Percentiles rank a stretch among this genome's conserved stretches.
These are phyloP conservation scores for Phytophthora cactorum DNA, from an alignment of 352 stramenopile genomes.

Conservation along the genomic window DNA sequence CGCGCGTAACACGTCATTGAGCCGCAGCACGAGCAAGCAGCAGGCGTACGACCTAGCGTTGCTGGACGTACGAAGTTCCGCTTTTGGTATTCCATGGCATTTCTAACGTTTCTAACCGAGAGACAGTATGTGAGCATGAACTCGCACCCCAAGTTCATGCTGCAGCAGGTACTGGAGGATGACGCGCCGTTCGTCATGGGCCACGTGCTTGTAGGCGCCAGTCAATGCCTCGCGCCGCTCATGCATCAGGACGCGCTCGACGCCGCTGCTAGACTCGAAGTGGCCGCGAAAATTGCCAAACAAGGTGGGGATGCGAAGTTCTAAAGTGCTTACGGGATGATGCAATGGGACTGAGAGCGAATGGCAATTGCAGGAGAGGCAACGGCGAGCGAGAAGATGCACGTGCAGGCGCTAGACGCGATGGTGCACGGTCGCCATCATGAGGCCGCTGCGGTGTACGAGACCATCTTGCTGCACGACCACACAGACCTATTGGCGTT, in stretches of 20 bases:
- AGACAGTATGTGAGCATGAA: slow-evolving; percentile 83
- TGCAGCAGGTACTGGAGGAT: slow-evolving; percentile 69
- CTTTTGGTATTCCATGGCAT: background rate
- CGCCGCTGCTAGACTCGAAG: slow-evolving; percentile 39
- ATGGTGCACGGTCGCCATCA: slow-evolving; percentile 71
- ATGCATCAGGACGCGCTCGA: slow-evolving; percentile 74
- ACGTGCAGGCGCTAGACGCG: slow-evolving; percentile 73
- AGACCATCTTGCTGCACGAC: slow-evolving; percentile 79
- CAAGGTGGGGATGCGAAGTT: slow-evolving; percentile 29
- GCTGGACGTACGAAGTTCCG: slow-evolving; percentile 48
- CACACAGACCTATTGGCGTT: slow-evolving; percentile 74
- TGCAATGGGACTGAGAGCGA: slow-evolving; percentile 4
- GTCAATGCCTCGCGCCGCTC: slow-evolving; percentile 68
- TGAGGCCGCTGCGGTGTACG: slow-evolving; percentile 76
- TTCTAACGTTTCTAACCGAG: slow-evolving; percentile 31
- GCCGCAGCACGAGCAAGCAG: slow-evolving; percentile 63
- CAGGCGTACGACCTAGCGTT: slow-evolving; percentile 77
- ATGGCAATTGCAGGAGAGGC: slow-evolving; percentile 27
- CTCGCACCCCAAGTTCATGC: slow-evolving; percentile 73
- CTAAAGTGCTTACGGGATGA: slow-evolving; percentile 6
- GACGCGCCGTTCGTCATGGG: slow-evolving; percentile 82
- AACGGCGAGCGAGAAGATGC: slow-evolving; percentile 64
- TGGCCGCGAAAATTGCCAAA: slow-evolving; percentile 44
- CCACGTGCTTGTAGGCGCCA: slow-evolving; percentile 81
- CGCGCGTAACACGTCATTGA: slow-evolving; percentile 62